Conservation (phyloP, 345 rosid species). For the Acer saccharum region DNA sequence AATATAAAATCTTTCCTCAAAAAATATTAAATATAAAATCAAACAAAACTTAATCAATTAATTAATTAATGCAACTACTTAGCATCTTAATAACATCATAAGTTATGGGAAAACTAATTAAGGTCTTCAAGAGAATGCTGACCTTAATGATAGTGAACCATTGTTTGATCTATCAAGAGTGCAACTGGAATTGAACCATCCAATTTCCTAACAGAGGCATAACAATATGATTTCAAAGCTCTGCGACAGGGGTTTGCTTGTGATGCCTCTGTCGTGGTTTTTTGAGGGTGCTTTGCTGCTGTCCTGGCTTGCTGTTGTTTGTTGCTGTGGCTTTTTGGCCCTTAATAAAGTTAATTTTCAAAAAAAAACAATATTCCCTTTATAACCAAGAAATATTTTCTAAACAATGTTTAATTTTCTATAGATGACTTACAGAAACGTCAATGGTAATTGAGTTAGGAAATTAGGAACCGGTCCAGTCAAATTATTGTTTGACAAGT, state of each 20-base stretch:
- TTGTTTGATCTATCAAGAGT: constrained; percentile 23
- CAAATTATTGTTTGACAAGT: constrained; percentile 31
- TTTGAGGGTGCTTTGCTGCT: too few relatives aligned
- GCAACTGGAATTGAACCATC: constrained; percentile 23
- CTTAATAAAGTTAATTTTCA: too few relatives aligned
- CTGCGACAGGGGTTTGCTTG: too few relatives aligned
- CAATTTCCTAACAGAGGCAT: constrained; percentile 22
- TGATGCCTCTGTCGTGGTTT: too few relatives aligned
- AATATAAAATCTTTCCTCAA: too few relatives aligned
- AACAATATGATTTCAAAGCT: too few relatives aligned
- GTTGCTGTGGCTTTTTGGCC: too few relatives aligned
- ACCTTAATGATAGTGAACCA: constrained; percentile 27
- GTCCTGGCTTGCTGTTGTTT: too few relatives aligned
- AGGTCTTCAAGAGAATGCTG: not conserved
- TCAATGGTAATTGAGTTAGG: constrained; percentile 26
- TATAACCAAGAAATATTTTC: constrained; percentile 4
- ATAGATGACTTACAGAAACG: constrained; percentile 26
- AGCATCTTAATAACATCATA: not conserved
- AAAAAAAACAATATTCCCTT: too few relatives aligned
- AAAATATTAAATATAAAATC: not conserved
- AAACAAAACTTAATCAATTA: not conserved
- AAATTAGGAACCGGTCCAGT: constrained; percentile 24
- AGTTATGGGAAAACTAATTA: too few relatives aligned
- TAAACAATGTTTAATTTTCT: not conserved
- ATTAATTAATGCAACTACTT: not conserved